Base-by-base conservation (phyloP, 2,329 filamentous ascomycete species). In the Fusarium liriodendri region DNA sequence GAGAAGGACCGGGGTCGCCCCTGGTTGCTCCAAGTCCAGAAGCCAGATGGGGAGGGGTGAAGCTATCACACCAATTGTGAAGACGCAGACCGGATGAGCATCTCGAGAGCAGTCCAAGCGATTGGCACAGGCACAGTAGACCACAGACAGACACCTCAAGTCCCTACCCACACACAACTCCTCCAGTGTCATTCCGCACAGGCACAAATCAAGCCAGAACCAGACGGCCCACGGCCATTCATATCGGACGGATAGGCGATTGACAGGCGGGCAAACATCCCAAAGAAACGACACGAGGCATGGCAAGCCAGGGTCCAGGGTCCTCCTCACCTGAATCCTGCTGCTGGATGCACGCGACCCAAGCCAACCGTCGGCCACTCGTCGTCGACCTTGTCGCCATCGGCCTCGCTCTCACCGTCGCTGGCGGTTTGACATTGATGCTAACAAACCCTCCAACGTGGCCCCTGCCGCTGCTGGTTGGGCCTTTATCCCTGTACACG, bases 241-340 rank as follows among this genome's bases (percentile, higher is more conserved):
- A 63, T 62, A 59, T 32, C 64, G 47, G 61, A 59, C 63, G 20
- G 64, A 63, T 38, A 60, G 66, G 45, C 33, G 62, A 61, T 71
- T 70, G 69, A 67, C 69, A 74, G 66, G 66, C 33, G 37, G 50
- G 47, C 69, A 72, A 74, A 67, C 54, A 29, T 74, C 58, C 59
- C 52, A 66, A 60, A 67, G 57, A 66, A 73, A 73, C 61, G 72
- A 75, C 60, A 67, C 63, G 60, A 74, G 66, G 72, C 72, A 75
- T 75, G 69, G 72, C 66, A 61, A 70, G 58, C 72, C 64, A 69
- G 74, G 74, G 71, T 75, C 73, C 65, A 58, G 73, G 73, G 72
- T 73, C 55, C 62, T 75, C 67, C 74, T 76, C 77, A 78, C 77
- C 76, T 78, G 77, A 78, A 78, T 77, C 75, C 71, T 73, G 67